Conservation (phyloP, 140 eudicot species). For the Erigeron philadelphicus region DNA sequence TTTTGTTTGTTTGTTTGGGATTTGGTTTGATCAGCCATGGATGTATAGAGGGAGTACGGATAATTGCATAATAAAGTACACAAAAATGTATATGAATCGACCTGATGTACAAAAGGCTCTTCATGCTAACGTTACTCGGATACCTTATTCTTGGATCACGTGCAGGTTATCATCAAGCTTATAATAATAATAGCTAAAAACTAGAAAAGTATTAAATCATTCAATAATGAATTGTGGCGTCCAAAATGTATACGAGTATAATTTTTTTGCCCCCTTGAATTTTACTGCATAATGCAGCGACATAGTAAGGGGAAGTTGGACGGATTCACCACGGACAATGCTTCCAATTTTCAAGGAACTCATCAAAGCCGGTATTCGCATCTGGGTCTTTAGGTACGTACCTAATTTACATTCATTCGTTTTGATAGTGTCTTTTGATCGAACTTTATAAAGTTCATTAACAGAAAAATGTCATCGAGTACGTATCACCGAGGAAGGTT, state of each 20-base stretch:
- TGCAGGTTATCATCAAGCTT: slow-evolving; percentile 43
- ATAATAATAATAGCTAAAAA: neutral
- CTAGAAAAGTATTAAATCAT: neutral
- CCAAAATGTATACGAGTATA: no score
- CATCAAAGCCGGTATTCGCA: slow-evolving; percentile 55
- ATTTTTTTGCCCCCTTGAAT: no score
- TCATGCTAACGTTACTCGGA: slow-evolving; percentile 56
- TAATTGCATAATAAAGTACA: slow-evolving; percentile 51
- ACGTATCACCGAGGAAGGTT: no score
- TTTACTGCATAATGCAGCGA: no score
- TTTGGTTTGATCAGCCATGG: slow-evolving; percentile 43
- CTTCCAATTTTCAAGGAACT: slow-evolving; percentile 67
- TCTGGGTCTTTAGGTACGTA: slow-evolving; percentile 59
- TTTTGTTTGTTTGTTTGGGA: neutral
- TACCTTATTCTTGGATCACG: slow-evolving; percentile 54
- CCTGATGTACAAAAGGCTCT: slow-evolving; percentile 66
- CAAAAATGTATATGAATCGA: slow-evolving; percentile 51
- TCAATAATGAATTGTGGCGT: no score
- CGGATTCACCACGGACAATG: slow-evolving; percentile 58
- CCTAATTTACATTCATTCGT: neutral
- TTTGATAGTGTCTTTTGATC: no score
- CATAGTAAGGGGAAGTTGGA: slow-evolving; percentile 59
- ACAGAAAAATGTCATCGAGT: no score
- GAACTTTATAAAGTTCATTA: no score
- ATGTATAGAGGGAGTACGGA: slow-evolving; percentile 48